Evolutionary conservation across 1,284 basidiomycete species (phyloP).

Genomic region (Leccinum ponderosum): DNA sequence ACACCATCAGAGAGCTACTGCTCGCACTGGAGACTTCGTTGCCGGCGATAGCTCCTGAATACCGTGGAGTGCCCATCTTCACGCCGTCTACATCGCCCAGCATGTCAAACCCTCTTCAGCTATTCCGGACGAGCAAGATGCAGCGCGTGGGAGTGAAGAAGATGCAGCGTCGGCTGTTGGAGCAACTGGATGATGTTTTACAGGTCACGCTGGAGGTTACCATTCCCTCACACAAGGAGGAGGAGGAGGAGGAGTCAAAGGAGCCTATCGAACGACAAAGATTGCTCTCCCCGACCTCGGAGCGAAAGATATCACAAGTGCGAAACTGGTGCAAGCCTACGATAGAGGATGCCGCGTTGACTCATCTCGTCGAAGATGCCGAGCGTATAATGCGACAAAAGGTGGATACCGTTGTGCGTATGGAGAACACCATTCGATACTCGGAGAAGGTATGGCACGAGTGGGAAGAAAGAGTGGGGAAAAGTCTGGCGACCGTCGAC

Average conservation of each 20-base stretch:
- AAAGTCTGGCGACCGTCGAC: conserved; percentile 56
- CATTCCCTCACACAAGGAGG: conserved; percentile 80
- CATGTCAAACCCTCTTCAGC: conserved; percentile 67
- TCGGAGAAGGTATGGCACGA: conserved; percentile 97
- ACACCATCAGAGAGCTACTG: conserved; percentile 76
- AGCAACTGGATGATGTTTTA: conserved; percentile 85
- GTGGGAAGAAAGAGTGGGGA: conserved; percentile 90
- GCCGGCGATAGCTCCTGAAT: conserved; percentile 66
- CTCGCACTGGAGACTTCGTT: conserved; percentile 65
- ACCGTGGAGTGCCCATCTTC: conserved; percentile 86
- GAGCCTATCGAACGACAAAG: conserved; percentile 93
- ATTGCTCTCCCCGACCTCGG: conserved; percentile 83
- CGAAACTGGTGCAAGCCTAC: conserved; percentile 83
- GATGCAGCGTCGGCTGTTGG: conserved; percentile 77
- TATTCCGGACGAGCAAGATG: conserved; percentile 74
- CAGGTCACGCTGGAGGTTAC: conserved; percentile 82
- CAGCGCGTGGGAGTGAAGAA: conserved; percentile 81
- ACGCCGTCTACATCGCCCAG: conserved; percentile 67
- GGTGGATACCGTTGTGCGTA: conserved; percentile 91
- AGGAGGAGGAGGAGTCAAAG: conserved; percentile 73
- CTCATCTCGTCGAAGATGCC: conserved; percentile 81
- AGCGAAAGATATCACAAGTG: conserved; percentile 79
- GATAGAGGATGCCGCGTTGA: conserved; percentile 85
- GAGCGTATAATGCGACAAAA: conserved; percentile 91
- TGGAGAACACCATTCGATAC: conserved; percentile 98